These are phyloP conservation scores for Fraxinus platypoda DNA, from an alignment of 305 asterid species.

Conservation along the genomic window DNA sequence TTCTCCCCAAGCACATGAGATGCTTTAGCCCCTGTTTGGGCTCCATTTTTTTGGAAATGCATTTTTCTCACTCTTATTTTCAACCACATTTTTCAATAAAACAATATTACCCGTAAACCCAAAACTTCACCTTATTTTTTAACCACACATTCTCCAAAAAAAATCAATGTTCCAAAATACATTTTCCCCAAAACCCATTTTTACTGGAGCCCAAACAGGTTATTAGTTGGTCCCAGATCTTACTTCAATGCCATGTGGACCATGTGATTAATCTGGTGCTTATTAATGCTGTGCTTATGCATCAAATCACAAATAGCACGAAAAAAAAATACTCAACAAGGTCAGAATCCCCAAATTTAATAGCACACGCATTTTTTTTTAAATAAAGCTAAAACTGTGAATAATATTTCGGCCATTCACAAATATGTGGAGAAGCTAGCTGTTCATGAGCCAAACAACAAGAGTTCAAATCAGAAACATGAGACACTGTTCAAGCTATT, in stretches of 20 bases:
- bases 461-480: slow-evolving; percentile 1
- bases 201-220: background rate
- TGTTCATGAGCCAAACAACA: slow-evolving; percentile 19
- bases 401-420: slow-evolving; percentile 5
- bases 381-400: slow-evolving; percentile 5
- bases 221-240: slow-evolving; percentile 11
- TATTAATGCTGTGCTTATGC: slow-evolving; percentile 1
- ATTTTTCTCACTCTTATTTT: background rate
- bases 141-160: background rate
- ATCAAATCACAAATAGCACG: slow-evolving; percentile 8
- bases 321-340: background rate
- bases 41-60: background rate
- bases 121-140: background rate
- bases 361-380: slow-evolving; percentile 4
- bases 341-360: background rate
- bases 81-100: background rate
- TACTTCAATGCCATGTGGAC: slow-evolving; percentile 9
- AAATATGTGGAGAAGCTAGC: background rate
- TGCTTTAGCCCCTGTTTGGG: background rate
- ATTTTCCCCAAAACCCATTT: background rate
- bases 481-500: background rate
- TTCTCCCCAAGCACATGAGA: slow-evolving; percentile 11
- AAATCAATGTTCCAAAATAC: background rate
- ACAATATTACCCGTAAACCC: background rate
- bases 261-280: slow-evolving; percentile 10